These are phyloP conservation scores for Nicotiana obtusifolia DNA, from an alignment of 257 asterid genomes.

Conservation along the genomic window DNA sequence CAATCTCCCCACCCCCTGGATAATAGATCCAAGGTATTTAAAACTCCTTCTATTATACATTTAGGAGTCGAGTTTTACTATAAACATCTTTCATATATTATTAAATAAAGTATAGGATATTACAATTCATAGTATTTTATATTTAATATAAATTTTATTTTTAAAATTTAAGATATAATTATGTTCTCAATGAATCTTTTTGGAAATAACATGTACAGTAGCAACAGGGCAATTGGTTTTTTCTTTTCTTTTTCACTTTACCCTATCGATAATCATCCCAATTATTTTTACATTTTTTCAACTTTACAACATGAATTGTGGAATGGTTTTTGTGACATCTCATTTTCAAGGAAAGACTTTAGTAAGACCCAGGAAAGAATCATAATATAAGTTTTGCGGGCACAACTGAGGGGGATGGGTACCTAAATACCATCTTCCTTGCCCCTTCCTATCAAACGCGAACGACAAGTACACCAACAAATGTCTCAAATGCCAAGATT, in stretches of 20 bases:
- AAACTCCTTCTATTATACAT: too few relatives aligned
- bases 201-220: too few relatives aligned
- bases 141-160: too few relatives aligned
- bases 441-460: background rate
- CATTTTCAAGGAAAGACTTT: background rate
- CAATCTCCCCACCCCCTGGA: too few relatives aligned
- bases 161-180: too few relatives aligned
- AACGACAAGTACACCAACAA: background rate
- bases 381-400: background rate
- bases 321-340: background rate
- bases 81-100: too few relatives aligned
- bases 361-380: background rate
- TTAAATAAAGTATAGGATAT: too few relatives aligned
- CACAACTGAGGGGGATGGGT: background rate
- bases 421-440: constrained; percentile 7
- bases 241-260: background rate
- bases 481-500: constrained; percentile 12
- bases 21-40: too few relatives aligned
- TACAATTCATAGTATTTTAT: too few relatives aligned
- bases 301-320: background rate
- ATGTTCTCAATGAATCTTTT: too few relatives aligned
- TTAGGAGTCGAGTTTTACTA: too few relatives aligned
- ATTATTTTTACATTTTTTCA: background rate
- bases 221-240: too few relatives aligned
- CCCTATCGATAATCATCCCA: background rate